Conservation (phyloP, 2,329 filamentous ascomycete species). For the Elsinoe australis region DNA sequence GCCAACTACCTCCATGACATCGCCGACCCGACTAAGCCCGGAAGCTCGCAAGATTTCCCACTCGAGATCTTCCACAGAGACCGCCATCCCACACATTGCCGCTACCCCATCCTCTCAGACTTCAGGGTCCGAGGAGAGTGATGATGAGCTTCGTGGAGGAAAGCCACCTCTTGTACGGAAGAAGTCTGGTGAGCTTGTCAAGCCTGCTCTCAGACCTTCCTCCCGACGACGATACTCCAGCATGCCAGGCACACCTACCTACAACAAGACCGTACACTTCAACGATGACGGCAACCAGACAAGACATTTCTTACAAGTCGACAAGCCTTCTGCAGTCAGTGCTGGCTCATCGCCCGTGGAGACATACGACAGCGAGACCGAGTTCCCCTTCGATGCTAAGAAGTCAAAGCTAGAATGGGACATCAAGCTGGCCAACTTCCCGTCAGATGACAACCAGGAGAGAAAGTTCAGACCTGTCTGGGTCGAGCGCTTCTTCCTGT, state of each 20-base stretch:
- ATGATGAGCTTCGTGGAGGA: conserved; percentile 31
- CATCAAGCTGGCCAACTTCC: conserved; percentile 77
- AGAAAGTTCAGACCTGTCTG: conserved; percentile 62
- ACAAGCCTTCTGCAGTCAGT: conserved; percentile 91
- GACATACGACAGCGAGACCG: conserved; percentile 73
- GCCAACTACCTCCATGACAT: conserved; percentile 29
- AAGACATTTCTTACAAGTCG: conserved; percentile 87
- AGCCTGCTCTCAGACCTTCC: conserved; percentile 75
- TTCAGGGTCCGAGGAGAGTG: conserved; percentile 39
- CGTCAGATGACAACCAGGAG: conserved; percentile 51
- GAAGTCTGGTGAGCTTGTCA: conserved; percentile 94
- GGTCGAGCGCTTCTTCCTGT: conserved; percentile 80
- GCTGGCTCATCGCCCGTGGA: conserved; percentile 88
- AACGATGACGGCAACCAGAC: conserved; percentile 95
- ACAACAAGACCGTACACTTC: conserved; percentile 96
- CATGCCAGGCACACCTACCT: conserved; percentile 95
- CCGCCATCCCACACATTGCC: conserved; percentile 41
- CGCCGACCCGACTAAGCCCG: conserved; percentile 39
- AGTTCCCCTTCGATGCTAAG: conserved; percentile 72
- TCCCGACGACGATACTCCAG: conserved; percentile 81
- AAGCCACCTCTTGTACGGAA: conserved; percentile 95
- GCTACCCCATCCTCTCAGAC: conserved; percentile 39
- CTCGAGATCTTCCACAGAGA: conserved; percentile 53
- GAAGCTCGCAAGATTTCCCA: conserved; percentile 55
- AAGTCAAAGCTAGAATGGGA: conserved; percentile 70